Conservation (phyloP, 331 rosid species). For the Quercus phellos region DNA sequence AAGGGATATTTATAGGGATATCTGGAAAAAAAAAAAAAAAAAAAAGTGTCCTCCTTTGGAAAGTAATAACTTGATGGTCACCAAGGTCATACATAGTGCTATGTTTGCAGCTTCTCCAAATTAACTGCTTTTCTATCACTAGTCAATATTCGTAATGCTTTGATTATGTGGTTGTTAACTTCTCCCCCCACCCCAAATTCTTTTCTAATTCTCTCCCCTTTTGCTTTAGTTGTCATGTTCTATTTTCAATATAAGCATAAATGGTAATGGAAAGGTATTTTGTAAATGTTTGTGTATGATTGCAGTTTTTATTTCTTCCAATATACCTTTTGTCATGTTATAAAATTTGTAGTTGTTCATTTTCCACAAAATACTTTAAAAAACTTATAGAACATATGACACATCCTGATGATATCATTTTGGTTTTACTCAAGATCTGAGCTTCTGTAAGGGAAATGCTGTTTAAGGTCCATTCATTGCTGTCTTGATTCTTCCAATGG, state of each 20-base stretch:
- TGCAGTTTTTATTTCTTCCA: too few species aligned
- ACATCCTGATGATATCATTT: constrained; percentile 16
- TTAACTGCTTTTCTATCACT: too few species aligned
- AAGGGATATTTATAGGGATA: background rate
- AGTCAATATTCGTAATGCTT: background rate
- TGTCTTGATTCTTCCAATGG: constrained; percentile 50
- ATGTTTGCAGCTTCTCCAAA: background rate
- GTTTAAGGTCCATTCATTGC: constrained; percentile 25
- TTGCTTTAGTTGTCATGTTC: background rate
- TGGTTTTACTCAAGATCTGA: constrained; percentile 25
- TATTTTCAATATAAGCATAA: background rate
- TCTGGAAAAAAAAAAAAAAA: background rate
- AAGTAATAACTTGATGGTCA: background rate
- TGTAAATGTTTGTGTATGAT: too few species aligned
- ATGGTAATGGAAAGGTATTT: too few species aligned
- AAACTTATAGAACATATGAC: constrained; percentile 1
- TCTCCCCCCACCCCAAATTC: background rate
- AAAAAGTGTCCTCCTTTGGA: background rate
- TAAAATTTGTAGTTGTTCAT: background rate
- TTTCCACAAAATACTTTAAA: background rate
- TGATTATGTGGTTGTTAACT: background rate
- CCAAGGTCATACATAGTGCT: background rate
- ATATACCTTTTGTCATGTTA: background rate
- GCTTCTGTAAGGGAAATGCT: constrained; percentile 31
- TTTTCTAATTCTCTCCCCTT: background rate